Base-by-base conservation (phyloP, 83 land plant species). In the Diphasiastrum complanatum region DNA sequence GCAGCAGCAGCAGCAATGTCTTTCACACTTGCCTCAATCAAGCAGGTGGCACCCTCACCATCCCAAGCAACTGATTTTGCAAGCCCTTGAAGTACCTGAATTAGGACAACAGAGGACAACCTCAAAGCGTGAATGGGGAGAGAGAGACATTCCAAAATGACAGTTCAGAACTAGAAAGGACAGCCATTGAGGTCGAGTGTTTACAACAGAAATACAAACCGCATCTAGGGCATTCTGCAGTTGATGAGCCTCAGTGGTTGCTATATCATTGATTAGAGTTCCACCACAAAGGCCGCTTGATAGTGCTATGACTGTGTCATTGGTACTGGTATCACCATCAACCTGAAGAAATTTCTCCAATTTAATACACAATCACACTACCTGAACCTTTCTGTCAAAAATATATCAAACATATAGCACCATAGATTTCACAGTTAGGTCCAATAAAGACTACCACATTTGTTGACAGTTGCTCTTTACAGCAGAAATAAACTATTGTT, bases 31-130 rank as follows among this genome's bases (percentile, higher is more conserved):
- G 80, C 98, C 96, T 88, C 98, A 54, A 92, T 81, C 47, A 92
- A 67, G 65, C 98, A 92, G 45, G 98, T 92, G 40, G 98, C 98
- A n/a, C 98, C 98, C 73, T 92, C 98, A 26, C 98, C 98, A 83
- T 92, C 98, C 79, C 82, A 92, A 54, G 98, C 98, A 40, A 92
- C 79, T 38, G 98, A 83, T 66, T 88, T 92, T 27, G 98, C 98
- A 66, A 92, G 82, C 32, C 91, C 96, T 74, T 88, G 91, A 79
- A 88, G 74, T 12, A 92, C 96, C 98, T 92, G 81, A 6, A n/a
- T n/a, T n/a, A n/a, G n/a, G n/a, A n/a, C n/a, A n/a, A n/a, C n/a
- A n/a, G n/a, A n/a, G n/a, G n/a, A n/a, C n/a, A n/a, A n/a, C n/a
- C n/a, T n/a, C n/a, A 5, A 2, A 33, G 27, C 16, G 49, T 32